Evolutionary conservation across 169 alveolate species (phyloP).

Genomic region (Eimeria brunetti): DNA sequence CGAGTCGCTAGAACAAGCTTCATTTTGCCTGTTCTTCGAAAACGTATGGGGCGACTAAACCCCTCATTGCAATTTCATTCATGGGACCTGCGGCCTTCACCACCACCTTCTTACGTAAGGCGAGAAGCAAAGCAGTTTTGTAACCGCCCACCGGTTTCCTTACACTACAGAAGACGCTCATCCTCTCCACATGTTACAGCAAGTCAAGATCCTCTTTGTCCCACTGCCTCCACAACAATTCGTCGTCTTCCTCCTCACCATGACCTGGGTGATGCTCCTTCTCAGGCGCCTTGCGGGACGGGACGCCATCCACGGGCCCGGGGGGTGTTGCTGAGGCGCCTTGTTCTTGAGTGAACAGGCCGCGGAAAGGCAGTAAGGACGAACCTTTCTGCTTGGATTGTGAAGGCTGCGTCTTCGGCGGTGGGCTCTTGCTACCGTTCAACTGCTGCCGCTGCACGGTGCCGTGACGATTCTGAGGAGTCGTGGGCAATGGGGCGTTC

Average conservation of each 20-base stretch:
- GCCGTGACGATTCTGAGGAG: background rate
- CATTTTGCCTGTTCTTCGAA: background rate
- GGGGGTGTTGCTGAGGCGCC: background rate
- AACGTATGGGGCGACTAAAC: background rate
- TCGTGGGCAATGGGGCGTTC: background rate
- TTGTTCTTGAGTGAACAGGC: background rate
- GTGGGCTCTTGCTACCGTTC: background rate
- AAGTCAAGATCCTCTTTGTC: background rate
- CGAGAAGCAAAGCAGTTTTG: background rate
- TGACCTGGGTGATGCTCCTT: background rate
- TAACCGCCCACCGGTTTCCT: background rate
- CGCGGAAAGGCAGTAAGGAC: background rate
- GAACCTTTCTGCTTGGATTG: constrained; percentile 1
- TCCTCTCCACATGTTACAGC: background rate
- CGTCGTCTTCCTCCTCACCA: background rate
- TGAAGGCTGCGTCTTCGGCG: background rate
- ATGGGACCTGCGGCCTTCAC: background rate
- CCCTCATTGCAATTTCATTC: background rate
- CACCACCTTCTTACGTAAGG: background rate
- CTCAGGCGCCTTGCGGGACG: background rate
- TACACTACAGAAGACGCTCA: background rate
- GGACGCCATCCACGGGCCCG: background rate
- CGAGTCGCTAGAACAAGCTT: background rate
- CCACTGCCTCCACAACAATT: background rate
- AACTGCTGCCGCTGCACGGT: background rate